Percentiles rank a stretch among this genome's conserved stretches.
Evolutionary conservation across 2,329 filamentous ascomycete species (phyloP).

Genomic region (Colletotrichum plurivorum): DNA sequence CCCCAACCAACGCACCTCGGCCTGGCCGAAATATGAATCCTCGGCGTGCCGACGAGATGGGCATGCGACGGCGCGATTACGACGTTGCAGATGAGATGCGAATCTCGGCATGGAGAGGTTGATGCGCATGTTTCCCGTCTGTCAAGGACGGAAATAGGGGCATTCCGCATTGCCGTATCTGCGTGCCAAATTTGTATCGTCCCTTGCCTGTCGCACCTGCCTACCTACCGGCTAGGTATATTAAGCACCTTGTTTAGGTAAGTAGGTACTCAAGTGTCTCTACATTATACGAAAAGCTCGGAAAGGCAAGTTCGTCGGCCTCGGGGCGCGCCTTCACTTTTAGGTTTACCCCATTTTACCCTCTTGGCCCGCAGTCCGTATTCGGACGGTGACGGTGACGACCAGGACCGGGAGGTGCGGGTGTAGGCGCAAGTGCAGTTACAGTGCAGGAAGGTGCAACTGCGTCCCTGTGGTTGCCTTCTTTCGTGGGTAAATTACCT

Average conservation of each 20-base stretch:
- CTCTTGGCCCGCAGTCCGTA: not conserved
- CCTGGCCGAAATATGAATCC: not conserved
- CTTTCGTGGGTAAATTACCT: not conserved
- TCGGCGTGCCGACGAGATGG: constrained; percentile 5
- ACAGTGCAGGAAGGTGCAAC: not conserved
- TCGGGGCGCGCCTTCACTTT: not conserved
- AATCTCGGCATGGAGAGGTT: too few species aligned
- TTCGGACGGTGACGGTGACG: not conserved
- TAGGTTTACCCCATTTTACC: not conserved
- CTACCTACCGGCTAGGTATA: too few species aligned
- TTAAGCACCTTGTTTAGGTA: too few species aligned
- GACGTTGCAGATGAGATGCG: not conserved
- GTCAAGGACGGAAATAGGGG: too few species aligned
- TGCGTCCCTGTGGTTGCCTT: not conserved
- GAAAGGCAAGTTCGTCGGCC: not conserved
- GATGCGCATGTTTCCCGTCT: too few species aligned
- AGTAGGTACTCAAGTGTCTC: too few species aligned
- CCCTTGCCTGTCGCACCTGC: too few species aligned
- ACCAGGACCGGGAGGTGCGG: constrained; percentile 23
- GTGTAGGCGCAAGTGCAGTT: constrained; percentile 14
- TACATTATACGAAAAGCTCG: not conserved
- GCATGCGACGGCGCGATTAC: not conserved
- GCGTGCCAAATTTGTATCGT: too few species aligned
- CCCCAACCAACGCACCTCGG: not conserved
- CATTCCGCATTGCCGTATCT: not conserved